These are phyloP conservation scores for Syzygium aqueum DNA, from an alignment of 345 rosid species.

Conservation along the genomic window DNA sequence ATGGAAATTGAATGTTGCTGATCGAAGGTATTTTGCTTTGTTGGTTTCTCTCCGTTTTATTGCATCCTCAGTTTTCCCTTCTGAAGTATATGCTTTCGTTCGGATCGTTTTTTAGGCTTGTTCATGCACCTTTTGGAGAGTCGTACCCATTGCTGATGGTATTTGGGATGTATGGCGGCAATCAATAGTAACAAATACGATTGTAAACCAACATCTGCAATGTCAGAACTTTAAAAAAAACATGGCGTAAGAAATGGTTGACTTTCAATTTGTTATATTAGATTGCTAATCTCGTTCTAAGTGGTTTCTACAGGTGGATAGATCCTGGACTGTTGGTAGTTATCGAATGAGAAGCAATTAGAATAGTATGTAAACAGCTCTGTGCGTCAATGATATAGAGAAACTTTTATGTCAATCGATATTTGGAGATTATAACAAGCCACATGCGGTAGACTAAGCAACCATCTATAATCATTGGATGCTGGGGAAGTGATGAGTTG, in stretches of 20 bases:
- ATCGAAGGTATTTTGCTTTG: conserved; percentile 50
- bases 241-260: neutral
- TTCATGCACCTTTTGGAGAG: neutral
- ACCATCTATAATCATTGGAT: neutral
- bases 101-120: neutral
- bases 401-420: neutral
- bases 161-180: neutral
- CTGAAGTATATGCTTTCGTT: neutral
- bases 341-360: neutral
- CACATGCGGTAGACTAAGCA: neutral
- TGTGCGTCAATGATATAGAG: neutral
- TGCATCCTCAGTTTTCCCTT: neutral
- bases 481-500: neutral
- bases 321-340: neutral
- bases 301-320: neutral
- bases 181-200: neutral
- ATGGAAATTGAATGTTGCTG: conserved; percentile 55
- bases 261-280: neutral
- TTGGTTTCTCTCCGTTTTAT: neutral
- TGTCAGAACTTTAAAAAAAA: neutral
- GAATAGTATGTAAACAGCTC: neutral
- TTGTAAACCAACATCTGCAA: neutral
- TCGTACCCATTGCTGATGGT: neutral
- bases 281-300: neutral
- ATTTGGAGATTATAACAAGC: neutral